Evolutionary conservation across 495 filamentous ascomycete species (phyloP).

Genomic region (Penicillium fimorum): DNA sequence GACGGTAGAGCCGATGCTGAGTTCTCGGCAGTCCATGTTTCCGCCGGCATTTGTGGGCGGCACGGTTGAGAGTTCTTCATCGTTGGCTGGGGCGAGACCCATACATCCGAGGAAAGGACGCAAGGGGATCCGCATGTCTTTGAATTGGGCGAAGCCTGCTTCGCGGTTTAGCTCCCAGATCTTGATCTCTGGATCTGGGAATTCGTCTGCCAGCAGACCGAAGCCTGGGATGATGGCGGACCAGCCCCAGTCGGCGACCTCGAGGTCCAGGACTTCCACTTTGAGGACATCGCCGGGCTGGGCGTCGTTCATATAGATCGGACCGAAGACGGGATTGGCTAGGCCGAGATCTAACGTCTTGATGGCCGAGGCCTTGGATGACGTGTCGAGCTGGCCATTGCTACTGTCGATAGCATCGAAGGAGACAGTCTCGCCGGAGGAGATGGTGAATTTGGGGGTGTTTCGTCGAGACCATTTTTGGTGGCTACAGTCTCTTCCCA

Average conservation of each 20-base stretch:
- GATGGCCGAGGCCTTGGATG: constrained; percentile 40
- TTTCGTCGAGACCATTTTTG: constrained; percentile 50
- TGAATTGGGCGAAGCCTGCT: constrained; percentile 42
- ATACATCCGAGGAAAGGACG: constrained; percentile 52
- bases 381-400: constrained; percentile 45
- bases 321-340: constrained; percentile 50
- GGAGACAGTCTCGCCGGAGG: constrained; percentile 42
- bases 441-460: constrained; percentile 43
- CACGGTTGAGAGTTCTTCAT: constrained; percentile 47
- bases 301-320: constrained; percentile 45
- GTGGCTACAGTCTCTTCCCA: constrained; percentile 41
- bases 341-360: constrained; percentile 40
- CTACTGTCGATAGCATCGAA: constrained; percentile 53
- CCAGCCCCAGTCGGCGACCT: constrained; percentile 50
- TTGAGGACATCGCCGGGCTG: constrained; percentile 51
- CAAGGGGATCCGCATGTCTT: constrained; percentile 45
- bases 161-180: constrained; percentile 48
- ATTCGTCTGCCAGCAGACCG: constrained; percentile 49
- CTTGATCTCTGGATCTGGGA: constrained; percentile 40
- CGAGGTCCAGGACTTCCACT: constrained; percentile 44
- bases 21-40: constrained; percentile 51
- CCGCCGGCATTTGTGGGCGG: constrained; percentile 51
- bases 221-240: constrained; percentile 51
- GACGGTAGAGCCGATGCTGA: constrained; percentile 43
- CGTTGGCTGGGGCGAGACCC: constrained; percentile 45